phyloP scores from a whole-genome alignment of 31 red algal species.

The Endocladia muricata region DNA sequence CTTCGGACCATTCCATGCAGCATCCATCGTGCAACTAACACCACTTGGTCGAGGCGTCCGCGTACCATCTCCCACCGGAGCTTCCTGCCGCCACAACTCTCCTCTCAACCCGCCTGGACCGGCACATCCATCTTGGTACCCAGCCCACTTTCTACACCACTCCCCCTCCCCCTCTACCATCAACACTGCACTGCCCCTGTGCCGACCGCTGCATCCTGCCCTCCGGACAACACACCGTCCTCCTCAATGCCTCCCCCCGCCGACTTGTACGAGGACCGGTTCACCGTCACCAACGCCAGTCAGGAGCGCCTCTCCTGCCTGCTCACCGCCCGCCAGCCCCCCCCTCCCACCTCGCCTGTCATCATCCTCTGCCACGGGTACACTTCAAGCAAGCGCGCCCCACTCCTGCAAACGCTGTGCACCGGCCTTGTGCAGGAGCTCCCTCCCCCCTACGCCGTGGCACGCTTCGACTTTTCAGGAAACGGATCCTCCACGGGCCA shows the following conservation, averaged over 20 bases:
- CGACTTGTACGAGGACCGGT: not conserved
- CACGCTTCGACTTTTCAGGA: not conserved
- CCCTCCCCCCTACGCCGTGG: not conserved
- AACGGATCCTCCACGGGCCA: not conserved
- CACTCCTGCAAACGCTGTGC: not conserved
- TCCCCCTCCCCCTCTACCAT: no score
- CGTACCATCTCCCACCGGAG: no score
- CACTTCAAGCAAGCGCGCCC: not conserved
- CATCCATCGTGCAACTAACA: no score
- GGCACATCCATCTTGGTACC: no score
- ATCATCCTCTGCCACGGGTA: slow-evolving; percentile 1
- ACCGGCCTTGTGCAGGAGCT: not conserved
- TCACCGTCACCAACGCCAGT: not conserved
- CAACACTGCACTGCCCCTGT: no score
- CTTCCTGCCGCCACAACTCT: no score
- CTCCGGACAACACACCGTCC: not conserved
- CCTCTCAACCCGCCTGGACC: no score
- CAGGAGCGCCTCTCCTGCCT: not conserved
- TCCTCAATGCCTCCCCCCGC: not conserved
- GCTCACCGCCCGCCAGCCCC: not conserved
- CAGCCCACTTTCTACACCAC: no score
- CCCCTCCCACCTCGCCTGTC: not conserved
- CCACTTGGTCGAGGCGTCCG: no score
- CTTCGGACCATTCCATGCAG: no score
- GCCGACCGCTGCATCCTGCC: no score